These are phyloP conservation scores for Lagenaria siceraria DNA, from an alignment of 306 rosid genomes.

Conservation along the genomic window DNA sequence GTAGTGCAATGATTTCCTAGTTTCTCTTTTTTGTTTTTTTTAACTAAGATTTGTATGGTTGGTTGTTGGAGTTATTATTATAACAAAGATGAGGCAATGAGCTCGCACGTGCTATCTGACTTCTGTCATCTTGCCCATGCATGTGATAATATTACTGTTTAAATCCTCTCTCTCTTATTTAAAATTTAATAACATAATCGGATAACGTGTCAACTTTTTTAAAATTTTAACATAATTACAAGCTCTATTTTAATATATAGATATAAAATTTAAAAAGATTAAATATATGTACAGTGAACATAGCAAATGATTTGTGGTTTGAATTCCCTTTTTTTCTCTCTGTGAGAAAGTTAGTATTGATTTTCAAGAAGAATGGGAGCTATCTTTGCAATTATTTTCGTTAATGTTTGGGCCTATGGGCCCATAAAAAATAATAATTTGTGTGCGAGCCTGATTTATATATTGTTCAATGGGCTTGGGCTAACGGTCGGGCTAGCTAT, in stretches of 20 bases:
- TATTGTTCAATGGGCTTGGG: neutral
- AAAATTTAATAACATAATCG: neutral
- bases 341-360: no score
- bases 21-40: neutral
- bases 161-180: neutral
- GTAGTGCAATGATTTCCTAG: neutral
- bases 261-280: no score
- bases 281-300: no score
- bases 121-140: neutral
- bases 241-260: no score
- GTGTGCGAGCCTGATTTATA: neutral
- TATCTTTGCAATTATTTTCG: neutral
- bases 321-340: no score
- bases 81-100: constrained; percentile 1
- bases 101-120: neutral
- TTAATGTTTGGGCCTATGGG: neutral
- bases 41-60: neutral
- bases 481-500: neutral
- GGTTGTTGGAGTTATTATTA: neutral
- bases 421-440: neutral
- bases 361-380: neutral
- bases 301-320: no score
- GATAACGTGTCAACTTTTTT: neutral
- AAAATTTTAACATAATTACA: neutral
- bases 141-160: neutral